Evolutionary conservation across 108 stramenopile species (phyloP), one percentile per base, ranked within the genome.

Genomic region (Cyclotella sp.): DNA sequence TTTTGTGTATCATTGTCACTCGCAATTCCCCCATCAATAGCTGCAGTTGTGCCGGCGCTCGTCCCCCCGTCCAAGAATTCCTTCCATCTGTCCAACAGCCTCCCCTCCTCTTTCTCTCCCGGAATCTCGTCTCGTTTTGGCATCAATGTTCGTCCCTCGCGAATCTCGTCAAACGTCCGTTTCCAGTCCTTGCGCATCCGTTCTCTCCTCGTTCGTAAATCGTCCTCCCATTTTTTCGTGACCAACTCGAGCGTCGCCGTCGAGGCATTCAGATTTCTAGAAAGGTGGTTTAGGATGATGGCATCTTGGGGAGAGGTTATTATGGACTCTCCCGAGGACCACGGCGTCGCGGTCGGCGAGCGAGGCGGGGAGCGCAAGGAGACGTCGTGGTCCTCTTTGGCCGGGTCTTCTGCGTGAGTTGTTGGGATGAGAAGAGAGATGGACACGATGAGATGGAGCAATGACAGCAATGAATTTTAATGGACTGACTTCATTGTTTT

Each of bases 161-260:
- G 55, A 55, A 91, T 91, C 59, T 91, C 90, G 29, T 87, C 70
- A 68, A 91, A 82, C 8, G 88, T 85, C 51, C 70, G 47, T 53
- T 79, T 49, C 90, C 90, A 91, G 63, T 87, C 80, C 40, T 76
- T 60, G 69, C 85, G 29, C 43, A 79, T 67, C 58, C 51, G 57
- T 0, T 58, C 14, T 58, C 54, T 61, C 24, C 41, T 53, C 29
- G 57, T 54, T 22, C 66, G 57, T 41, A 65, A 44, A 42, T 79
- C 72, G 21, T 68, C 78, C 52, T 79, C 78, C 30, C 72, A 41
- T 45, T 68, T 62, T 68, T 68, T 68, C 7, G 72, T 68, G 10
- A 73, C 64, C 21, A 41, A 34, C n/a, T 79, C 78, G 24, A 79
- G 30, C 24, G 65, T 57, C 19, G 66, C 43, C 34, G 78, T 68